Base-by-base conservation (phyloP, 306 rosid genomes). In the Acacia acuminata region DNA sequence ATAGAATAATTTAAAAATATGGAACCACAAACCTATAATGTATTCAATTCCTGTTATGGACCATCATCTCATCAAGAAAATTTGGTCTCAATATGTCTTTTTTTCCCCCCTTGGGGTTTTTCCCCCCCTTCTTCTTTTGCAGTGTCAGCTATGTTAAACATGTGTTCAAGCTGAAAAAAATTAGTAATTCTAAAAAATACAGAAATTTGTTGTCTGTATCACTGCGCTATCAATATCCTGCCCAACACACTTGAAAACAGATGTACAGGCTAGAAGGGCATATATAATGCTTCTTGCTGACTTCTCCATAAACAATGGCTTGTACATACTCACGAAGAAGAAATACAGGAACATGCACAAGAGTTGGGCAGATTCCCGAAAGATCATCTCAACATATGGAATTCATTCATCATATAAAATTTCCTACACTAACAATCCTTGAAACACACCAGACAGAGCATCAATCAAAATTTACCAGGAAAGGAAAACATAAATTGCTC, bases 401-500 rank as follows among this genome's bases (percentile, higher is more conserved):
- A 72, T 55, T 55, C 67, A 30, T 27, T 66, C 25, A 24, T 36
- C 32, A 60, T 2, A 11, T 36, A 34, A 34, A 44, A 17, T 12
- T 45, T 45, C 10, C 30, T 42, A 15, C 38, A 14, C 69, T 58
- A 38, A 48, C 48, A 50, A 67, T 67, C 20, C 43, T 71, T 73
- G 10, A 60, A 45, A 8, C 34, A 40, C 10, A 72, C 15, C 15
- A 32, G 24, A 14, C 47, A 65, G 76, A 84, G 30, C 43, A 68
- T 40, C 68, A 69, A 75, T 36, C 36, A 75, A 68, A 44, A 48
- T 42, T 27, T 77, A 56, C 38, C 36, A 44, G 30, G 8, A 60
- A 82, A 25, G 45, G 65, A 79, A 82, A 25, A 60, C 32, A 53
- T 34, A 75, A 60, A 75, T 61, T 60, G 12, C 43, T 25, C 22